Conservation (phyloP, 202 grass and related monocot genomes). For the Elaeis oleifera region DNA sequence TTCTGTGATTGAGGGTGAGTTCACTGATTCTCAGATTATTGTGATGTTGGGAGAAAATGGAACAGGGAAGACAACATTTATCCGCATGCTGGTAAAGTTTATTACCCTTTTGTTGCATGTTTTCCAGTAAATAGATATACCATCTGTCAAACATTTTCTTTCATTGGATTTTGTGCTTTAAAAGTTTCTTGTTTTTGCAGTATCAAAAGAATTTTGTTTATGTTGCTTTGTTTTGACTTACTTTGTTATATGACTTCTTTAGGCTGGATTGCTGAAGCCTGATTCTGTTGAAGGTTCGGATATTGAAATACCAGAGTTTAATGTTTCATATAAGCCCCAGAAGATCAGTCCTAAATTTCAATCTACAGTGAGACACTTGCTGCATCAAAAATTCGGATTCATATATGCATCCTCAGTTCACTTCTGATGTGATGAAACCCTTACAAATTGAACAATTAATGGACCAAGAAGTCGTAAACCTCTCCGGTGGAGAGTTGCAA, state of each 20-base stretch:
- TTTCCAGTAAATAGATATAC: too few relatives aligned
- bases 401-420: constrained; percentile 90
- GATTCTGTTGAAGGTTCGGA: constrained; percentile 74
- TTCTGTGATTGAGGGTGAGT: constrained; percentile 70
- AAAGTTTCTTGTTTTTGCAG: too few relatives aligned
- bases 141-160: too few relatives aligned
- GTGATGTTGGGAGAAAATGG: constrained; percentile 95
- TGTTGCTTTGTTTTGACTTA: neutral
- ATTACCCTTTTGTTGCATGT: neutral
- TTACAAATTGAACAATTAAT: constrained; percentile 91
- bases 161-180: too few relatives aligned
- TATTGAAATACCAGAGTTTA: constrained; percentile 97
- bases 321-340: constrained; percentile 98
- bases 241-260: constrained; percentile 25
- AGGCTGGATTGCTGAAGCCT: constrained; percentile 91
- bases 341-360: constrained; percentile 93
- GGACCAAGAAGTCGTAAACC: constrained; percentile 92
- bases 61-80: constrained; percentile 92
- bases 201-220: neutral
- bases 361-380: constrained; percentile 71
- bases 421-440: constrained; percentile 96
- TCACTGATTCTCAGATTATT: constrained; percentile 84
- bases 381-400: constrained; percentile 98
- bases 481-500: constrained; percentile 98
- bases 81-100: constrained; percentile 69